phyloP scores from a whole-genome alignment of 108 stramenopile species.

The Skeletonema tropicum region DNA sequence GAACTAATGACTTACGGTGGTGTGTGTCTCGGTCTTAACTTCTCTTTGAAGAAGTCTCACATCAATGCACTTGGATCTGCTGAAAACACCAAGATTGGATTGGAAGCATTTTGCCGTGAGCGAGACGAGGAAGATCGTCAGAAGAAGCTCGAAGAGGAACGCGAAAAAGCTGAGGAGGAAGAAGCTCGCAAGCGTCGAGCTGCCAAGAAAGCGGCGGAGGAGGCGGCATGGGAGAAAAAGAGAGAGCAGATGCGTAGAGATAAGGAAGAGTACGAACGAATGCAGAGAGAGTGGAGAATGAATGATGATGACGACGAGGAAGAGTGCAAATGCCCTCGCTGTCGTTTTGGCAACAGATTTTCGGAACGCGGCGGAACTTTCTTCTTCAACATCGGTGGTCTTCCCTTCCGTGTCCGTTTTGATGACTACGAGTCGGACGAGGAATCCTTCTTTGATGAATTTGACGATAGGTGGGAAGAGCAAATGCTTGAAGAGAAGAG shows the following conservation, averaged over 20 bases:
- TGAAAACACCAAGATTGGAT: constrained; percentile 17
- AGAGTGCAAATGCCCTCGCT: constrained; percentile 7
- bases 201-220: constrained; percentile 24
- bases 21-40: constrained; percentile 19
- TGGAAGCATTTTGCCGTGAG: constrained; percentile 9
- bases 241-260: constrained; percentile 23
- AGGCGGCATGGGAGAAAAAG: constrained; percentile 28
- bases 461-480: constrained; percentile 33
- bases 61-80: constrained; percentile 21
- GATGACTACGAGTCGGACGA: constrained; percentile 11
- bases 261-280: constrained; percentile 32
- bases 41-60: constrained; percentile 14
- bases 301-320: constrained; percentile 9
- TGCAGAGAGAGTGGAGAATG: constrained; percentile 16
- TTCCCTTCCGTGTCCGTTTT: constrained; percentile 24
- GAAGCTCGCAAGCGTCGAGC: constrained; percentile 33
- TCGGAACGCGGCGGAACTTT: constrained; percentile 12
- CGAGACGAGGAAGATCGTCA: constrained; percentile 35
- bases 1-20: constrained; percentile 26
- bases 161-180: constrained; percentile 21
- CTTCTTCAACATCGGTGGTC: constrained; percentile 31
- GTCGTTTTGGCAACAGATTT: constrained; percentile 9
- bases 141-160: constrained; percentile 18
- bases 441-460: constrained; percentile 31
- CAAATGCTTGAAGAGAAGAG: constrained; percentile 16